A percentile compares a stretch with the other conserved stretches of the same genome.
Evolutionary conservation across 148 eudicot genomes (phyloP).

Genomic region (Fagopyrum tataricum): DNA sequence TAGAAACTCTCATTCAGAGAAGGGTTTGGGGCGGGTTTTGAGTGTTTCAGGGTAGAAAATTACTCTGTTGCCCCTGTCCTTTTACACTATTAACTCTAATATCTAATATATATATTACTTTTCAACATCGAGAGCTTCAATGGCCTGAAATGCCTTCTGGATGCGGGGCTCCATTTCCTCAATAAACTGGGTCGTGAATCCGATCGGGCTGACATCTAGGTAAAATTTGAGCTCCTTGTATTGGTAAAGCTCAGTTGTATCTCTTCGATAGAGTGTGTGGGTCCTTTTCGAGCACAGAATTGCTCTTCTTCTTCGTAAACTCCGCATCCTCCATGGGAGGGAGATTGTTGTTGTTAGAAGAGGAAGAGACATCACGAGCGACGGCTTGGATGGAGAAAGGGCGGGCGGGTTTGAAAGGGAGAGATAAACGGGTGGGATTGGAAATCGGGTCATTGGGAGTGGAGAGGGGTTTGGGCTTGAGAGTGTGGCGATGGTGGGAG

Average conservation of each 20-base stretch:
- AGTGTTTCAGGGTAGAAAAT: no score
- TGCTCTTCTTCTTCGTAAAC: constrained; percentile 19
- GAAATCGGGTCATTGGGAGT: constrained; percentile 16
- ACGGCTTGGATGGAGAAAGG: constrained; percentile 21
- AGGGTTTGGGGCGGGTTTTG: no score
- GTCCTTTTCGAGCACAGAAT: constrained; percentile 34
- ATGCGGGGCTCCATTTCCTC: constrained; percentile 64
- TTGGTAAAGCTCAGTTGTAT: constrained; percentile 86
- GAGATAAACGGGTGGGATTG: constrained; percentile 19
- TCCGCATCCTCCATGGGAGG: constrained; percentile 13
- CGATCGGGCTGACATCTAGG: constrained; percentile 83
- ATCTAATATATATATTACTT: no score
- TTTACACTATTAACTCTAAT: no score
- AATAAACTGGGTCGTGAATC: constrained; percentile 63
- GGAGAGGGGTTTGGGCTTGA: constrained; percentile 18
- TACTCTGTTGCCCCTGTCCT: no score
- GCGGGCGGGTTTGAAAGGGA: constrained; percentile 16
- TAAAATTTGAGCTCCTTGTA: constrained; percentile 85
- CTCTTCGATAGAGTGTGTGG: constrained; percentile 58
- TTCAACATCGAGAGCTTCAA: constrained; percentile 83
- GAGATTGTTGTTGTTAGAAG: constrained; percentile 11
- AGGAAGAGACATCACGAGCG: constrained; percentile 31
- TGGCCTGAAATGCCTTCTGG: constrained; percentile 45
- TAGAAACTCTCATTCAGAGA: no score
- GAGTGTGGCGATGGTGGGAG: constrained; percentile 32